Evolutionary conservation across 2,329 filamentous ascomycete genomes (phyloP).

Genomic region (Knoxdaviesia proteae): DNA sequence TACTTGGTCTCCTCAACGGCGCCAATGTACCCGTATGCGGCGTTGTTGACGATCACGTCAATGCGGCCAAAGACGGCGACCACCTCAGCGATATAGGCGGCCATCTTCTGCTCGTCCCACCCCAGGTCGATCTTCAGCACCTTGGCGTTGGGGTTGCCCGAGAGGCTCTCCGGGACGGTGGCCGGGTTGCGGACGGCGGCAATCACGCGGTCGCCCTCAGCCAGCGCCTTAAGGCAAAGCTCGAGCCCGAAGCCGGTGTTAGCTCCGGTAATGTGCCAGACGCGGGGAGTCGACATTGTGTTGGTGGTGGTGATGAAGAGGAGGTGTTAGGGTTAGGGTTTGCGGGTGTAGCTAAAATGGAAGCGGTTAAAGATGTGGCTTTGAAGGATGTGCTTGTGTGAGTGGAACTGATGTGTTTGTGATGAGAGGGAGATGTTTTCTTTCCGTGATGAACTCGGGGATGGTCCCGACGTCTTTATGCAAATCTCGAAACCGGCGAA

Average conservation of each 20-base stretch:
- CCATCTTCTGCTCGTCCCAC: constrained; percentile 12
- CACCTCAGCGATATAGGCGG: constrained; percentile 14
- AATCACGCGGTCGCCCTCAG: constrained; percentile 23
- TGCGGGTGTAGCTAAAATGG: no score
- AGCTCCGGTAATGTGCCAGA: constrained; percentile 29
- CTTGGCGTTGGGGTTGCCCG: constrained; percentile 11
- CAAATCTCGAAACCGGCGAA: no score
- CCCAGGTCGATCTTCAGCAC: constrained; percentile 19
- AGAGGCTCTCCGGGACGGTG: constrained; percentile 12
- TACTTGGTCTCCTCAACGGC: constrained; percentile 17
- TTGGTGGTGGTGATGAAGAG: no score
- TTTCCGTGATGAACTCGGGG: no score
- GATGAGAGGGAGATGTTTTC: no score
- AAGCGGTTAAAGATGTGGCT: no score
- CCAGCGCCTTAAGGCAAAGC: constrained; percentile 19
- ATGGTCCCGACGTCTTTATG: no score
- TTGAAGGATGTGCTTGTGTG: no score
- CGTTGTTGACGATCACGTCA: constrained; percentile 25
- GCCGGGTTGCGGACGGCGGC: constrained; percentile 20
- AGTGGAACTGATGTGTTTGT: no score
- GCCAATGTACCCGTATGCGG: constrained; percentile 21
- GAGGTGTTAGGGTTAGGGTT: no score
- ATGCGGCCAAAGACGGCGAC: constrained; percentile 18
- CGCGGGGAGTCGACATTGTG: constrained; percentile 9
- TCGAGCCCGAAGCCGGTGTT: constrained; percentile 23